Percentiles rank a stretch among this genome's conserved stretches.
phyloP scores from a whole-genome alignment of 1,284 basidiomycete genomes.

The Trichosporon ovoides region DNA sequence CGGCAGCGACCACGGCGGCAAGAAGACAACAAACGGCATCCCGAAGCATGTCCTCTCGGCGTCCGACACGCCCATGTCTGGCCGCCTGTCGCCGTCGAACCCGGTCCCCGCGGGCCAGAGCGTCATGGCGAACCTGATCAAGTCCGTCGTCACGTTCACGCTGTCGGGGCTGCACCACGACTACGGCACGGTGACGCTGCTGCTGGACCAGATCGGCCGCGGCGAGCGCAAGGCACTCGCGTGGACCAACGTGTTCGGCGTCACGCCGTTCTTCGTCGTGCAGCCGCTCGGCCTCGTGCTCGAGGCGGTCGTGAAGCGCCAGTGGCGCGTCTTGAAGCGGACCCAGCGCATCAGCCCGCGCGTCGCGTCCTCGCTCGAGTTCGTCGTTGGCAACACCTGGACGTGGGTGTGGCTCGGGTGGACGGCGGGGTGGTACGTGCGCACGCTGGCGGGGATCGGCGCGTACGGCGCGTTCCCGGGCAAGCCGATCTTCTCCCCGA shows the following conservation, averaged over 20 bases:
- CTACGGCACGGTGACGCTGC: constrained; percentile 24
- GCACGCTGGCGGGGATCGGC: constrained; percentile 29
- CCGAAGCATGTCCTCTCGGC: neutral
- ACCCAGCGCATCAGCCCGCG: neutral
- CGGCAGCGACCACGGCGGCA: neutral
- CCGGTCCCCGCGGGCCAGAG: neutral
- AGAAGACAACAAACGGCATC: neutral
- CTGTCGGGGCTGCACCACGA: constrained; percentile 42
- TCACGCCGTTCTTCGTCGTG: constrained; percentile 38
- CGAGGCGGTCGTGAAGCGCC: constrained; percentile 31
- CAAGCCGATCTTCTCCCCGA: neutral
- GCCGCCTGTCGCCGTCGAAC: neutral
- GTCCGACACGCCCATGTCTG: neutral
- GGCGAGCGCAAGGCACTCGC: constrained; percentile 7
- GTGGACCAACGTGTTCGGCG: constrained; percentile 17
- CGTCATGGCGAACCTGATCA: constrained; percentile 33
- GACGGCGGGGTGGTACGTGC: constrained; percentile 37
- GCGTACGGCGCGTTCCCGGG: constrained; percentile 20
- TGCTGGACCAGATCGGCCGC: constrained; percentile 19
- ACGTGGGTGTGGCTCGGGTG: constrained; percentile 43
- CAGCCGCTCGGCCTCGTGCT: constrained; percentile 37
- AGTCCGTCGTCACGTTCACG: constrained; percentile 38
- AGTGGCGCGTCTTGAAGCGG: constrained; percentile 23
- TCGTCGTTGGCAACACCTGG: constrained; percentile 34
- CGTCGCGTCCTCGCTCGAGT: constrained; percentile 27